Evolutionary conservation across 495 filamentous ascomycete species (phyloP), one percentile per base, ranked within the genome.

Genomic region (Bathelium albidoporum): DNA sequence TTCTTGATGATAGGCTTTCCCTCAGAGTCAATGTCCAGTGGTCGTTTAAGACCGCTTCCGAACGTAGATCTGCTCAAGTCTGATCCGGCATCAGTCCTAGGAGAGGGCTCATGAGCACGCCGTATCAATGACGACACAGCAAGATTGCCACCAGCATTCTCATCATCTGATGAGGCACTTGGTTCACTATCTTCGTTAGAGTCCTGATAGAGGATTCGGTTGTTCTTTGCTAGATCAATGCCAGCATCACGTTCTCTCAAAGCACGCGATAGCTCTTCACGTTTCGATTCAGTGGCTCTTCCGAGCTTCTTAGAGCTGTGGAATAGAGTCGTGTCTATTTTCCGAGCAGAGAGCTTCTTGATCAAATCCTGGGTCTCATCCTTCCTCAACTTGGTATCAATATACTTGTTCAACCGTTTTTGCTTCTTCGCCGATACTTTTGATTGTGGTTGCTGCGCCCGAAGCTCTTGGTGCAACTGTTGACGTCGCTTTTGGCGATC

Each of bases 321-420:
- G 43, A 95, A 85, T 22, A 87, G 77, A 39, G 82, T 88, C 18
- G 90, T 95, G 70, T 97, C 91, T 59, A 94, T 83, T 69, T 87
- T 92, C 14, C 84, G 79, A 45, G 81, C 78, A 31, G 89, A 86
- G 5, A 98, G 79, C 71, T 91, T 90, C 72, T 89, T 89, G 59
- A 97, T 81, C 22, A 98, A 76, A 60, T 85, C 88, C 10, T 88
- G 76, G 71, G 91, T 96, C 70, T 97, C 94, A 71, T 98, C 94
- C 73, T 97, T 97, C 71, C 82, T 87, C 7, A 97, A 78, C 80
- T 98, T 98, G 59, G 80, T 94, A 70, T 97, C 93, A 79, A 99
- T 95, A 71, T 99, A 99, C 71, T 97, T 97, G 64, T 97, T 91
- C 36, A 99, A 77, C 43, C 94, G 81, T 76, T 97, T 97, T 61